phyloP scores from a whole-genome alignment of 306 rosid genomes.

The Prunus kanzakura region DNA sequence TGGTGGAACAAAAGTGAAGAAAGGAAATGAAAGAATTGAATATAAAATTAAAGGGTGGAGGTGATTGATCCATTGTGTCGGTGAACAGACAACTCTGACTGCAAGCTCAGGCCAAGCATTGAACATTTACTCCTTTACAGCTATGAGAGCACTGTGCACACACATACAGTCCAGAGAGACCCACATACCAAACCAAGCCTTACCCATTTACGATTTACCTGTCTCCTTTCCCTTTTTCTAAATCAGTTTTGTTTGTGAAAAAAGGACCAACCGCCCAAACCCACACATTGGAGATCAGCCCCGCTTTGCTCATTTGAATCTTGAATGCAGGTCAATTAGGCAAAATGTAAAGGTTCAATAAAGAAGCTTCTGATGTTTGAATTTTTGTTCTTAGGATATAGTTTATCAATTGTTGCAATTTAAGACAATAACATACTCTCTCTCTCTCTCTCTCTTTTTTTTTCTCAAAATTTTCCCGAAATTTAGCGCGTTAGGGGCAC shows the following conservation, averaged over 20 bases:
- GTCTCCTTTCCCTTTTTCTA: not conserved
- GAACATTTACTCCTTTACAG: slow-evolving; percentile 31
- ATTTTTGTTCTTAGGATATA: no score
- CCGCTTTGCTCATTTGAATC: not conserved
- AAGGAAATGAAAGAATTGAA: not conserved
- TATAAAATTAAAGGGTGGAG: not conserved
- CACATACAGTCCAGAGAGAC: not conserved
- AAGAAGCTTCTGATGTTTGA: no score
- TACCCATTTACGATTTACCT: not conserved
- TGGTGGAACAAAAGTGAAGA: not conserved
- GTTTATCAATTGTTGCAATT: no score
- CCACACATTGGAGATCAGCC: not conserved
- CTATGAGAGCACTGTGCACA: not conserved
- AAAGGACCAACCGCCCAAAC: slow-evolving; percentile 18
- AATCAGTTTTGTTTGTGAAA: not conserved
- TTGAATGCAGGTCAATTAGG: slow-evolving; percentile 8
- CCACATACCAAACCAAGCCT: not conserved
- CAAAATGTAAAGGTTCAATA: not conserved
- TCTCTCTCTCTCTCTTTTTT: no score
- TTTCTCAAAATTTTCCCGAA: no score
- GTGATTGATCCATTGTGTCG: slow-evolving; percentile 1
- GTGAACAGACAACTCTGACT: slow-evolving; percentile 6
- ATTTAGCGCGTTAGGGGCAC: no score
- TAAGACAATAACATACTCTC: no score
- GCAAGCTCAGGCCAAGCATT: slow-evolving; percentile 10